phyloP scores from a whole-genome alignment of 192 early-diverging fungal species.

The Entomortierella chlamydospora region DNA sequence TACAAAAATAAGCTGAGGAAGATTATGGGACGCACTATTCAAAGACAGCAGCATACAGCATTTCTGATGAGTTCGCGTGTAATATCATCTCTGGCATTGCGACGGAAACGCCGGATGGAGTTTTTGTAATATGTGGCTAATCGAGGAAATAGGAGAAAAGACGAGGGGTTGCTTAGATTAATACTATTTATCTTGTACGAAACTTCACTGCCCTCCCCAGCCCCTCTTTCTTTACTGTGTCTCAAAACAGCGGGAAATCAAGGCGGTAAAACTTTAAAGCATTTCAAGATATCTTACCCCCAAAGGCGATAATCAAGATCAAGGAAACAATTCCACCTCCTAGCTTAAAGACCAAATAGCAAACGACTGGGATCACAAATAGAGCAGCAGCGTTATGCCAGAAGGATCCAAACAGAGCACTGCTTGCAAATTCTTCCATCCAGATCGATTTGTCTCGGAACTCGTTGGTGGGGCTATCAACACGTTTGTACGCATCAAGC shows the following conservation, averaged over 20 bases:
- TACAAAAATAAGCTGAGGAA: not conserved
- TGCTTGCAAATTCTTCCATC: conserved; percentile 53
- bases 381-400: conserved; percentile 48
- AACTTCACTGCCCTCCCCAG: no score
- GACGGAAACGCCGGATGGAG: conserved; percentile 75
- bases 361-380: conserved; percentile 34
- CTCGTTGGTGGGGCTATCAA: conserved; percentile 41
- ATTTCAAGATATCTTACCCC: conserved; percentile 13
- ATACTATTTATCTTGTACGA: not conserved
- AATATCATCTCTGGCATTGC: conserved; percentile 76
- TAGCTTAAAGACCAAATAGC: conserved; percentile 39
- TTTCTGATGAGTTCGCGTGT: conserved; percentile 69
- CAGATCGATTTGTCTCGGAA: conserved; percentile 53
- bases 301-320: conserved; percentile 51
- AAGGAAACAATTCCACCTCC: conserved; percentile 49
- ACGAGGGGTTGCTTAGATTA: not conserved
- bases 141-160: not conserved
- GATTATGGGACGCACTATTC: not conserved
- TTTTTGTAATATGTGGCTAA: conserved; percentile 80
- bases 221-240: not conserved
- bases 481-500: conserved; percentile 46
- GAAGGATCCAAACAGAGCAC: conserved; percentile 46
- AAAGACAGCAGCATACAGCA: conserved; percentile 39
- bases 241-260: no score
- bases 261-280: no score